phyloP scores from a whole-genome alignment of 1,139 yeast species.

The Debaryomyces subglobosus region DNA sequence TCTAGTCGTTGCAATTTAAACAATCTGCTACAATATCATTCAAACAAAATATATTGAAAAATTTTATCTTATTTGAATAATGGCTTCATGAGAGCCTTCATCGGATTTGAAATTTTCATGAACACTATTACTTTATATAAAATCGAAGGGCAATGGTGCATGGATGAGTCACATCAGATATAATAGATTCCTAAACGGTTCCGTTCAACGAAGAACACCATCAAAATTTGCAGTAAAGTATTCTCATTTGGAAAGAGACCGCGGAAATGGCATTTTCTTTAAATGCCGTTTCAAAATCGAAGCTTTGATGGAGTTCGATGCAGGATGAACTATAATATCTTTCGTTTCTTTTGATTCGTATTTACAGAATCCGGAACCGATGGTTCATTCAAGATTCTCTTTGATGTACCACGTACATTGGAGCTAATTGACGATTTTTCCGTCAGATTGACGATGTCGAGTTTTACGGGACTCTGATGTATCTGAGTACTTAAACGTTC shows the following conservation, averaged over 20 bases:
- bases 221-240: not conserved
- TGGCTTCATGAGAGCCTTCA: not conserved
- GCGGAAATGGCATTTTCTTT: not conserved
- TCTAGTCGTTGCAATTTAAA: not conserved
- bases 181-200: not conserved
- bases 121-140: slow-evolving; percentile 4
- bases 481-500: not conserved
- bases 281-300: slow-evolving; percentile 2
- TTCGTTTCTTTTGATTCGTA: slow-evolving; percentile 4
- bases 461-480: not conserved
- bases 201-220: not conserved
- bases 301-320: not conserved
- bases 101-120: slow-evolving; percentile 3
- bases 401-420: not conserved
- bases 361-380: not conserved
- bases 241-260: not conserved
- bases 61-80: slow-evolving; percentile 7
- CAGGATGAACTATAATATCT: slow-evolving; percentile 1
- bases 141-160: slow-evolving; percentile 6
- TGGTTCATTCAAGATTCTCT: not conserved
- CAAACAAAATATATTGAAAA: slow-evolving; percentile 4
- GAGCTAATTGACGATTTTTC: not conserved
- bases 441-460: not conserved
- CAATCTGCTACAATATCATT: slow-evolving; percentile 1
- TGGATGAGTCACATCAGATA: slow-evolving; percentile 4